These are phyloP conservation scores for Boletus semigastroideus DNA, from an alignment of 1,284 basidiomycete species.

Conservation along the genomic window DNA sequence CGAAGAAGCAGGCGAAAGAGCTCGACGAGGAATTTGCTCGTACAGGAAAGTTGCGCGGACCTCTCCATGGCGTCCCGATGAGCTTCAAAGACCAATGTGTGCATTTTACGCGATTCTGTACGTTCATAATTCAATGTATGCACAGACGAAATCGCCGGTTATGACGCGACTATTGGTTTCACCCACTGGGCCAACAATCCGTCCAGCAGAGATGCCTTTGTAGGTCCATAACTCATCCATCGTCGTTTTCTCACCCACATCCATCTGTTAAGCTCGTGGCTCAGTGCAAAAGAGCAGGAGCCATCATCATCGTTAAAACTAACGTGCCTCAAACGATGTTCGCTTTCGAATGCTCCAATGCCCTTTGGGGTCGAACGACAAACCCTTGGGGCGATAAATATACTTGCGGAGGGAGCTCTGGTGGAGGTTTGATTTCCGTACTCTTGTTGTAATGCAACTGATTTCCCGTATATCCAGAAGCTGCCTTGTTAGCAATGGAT, in stretches of 20 bases:
- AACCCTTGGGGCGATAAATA: slow-evolving; percentile 71
- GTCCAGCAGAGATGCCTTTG: slow-evolving; percentile 54
- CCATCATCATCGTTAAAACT: slow-evolving; percentile 65
- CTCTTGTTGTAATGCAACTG: background rate
- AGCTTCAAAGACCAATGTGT: slow-evolving; percentile 72
- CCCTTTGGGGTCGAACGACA: slow-evolving; percentile 71
- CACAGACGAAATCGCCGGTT: slow-evolving; percentile 58
- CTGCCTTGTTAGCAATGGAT: slow-evolving; percentile 70
- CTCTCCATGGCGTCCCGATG: slow-evolving; percentile 81
- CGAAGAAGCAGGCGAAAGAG: slow-evolving; percentile 57
- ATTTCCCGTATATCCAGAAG: slow-evolving; percentile 43
- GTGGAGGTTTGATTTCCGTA: slow-evolving; percentile 46
- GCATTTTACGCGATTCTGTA: slow-evolving; percentile 14
- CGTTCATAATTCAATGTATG: slow-evolving; percentile 7
- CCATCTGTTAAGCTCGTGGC: slow-evolving; percentile 38
- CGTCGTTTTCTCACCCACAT: background rate
- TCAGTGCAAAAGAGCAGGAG: slow-evolving; percentile 48
- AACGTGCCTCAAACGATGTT: slow-evolving; percentile 85
- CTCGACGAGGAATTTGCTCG: slow-evolving; percentile 66
- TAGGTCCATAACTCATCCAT: slow-evolving; percentile 34
- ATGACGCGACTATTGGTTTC: slow-evolving; percentile 74
- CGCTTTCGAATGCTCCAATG: slow-evolving; percentile 85
- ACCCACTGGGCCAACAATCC: slow-evolving; percentile 66
- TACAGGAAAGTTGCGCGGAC: slow-evolving; percentile 64
- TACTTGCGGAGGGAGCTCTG: slow-evolving; percentile 76